Conservation (phyloP, 352 stramenopile genomes). For the Pythium biforme region DNA sequence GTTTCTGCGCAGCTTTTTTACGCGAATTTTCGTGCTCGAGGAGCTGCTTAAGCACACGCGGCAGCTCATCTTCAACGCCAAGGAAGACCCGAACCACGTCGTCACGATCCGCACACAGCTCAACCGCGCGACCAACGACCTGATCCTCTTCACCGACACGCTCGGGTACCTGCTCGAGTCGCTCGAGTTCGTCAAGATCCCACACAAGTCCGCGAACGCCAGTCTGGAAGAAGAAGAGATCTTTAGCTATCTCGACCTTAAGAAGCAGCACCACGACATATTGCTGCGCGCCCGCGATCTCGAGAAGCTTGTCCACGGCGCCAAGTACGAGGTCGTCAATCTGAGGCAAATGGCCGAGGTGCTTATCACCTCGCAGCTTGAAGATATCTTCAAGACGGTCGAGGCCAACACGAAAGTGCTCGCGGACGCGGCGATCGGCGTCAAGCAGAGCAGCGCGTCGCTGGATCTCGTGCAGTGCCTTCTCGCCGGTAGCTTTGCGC, state of each 20-base stretch:
- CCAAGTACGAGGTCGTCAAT: conserved; percentile 90
- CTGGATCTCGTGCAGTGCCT: conserved; percentile 90
- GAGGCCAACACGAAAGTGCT: conserved; percentile 88
- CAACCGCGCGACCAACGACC: conserved; percentile 88
- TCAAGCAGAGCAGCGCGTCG: conserved; percentile 58
- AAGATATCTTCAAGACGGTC: conserved; percentile 87
- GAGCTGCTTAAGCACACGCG: conserved; percentile 93
- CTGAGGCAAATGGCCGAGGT: conserved; percentile 89
- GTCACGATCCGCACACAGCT: conserved; percentile 82
- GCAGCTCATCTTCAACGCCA: conserved; percentile 84
- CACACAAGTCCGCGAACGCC: conserved; percentile 38
- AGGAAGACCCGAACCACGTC: conserved; percentile 87
- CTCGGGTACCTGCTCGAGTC: conserved; percentile 94
- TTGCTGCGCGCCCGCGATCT: conserved; percentile 87
- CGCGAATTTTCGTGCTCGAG: conserved; percentile 93
- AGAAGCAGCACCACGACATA: conserved; percentile 86
- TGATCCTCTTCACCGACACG: conserved; percentile 95
- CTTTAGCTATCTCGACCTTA: conserved; percentile 92
- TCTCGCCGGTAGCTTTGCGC: conserved; percentile 89
- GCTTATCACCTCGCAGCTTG: conserved; percentile 87
- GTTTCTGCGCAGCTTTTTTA: conserved; percentile 96
- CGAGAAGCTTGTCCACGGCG: conserved; percentile 90
- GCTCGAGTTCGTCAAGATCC: conserved; percentile 83
- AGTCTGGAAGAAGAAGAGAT: conserved; percentile 70
- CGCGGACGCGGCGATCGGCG: conserved; percentile 72